phyloP scores from a whole-genome alignment of 257 asterid genomes.

The Schizonepeta tenuifolia region DNA sequence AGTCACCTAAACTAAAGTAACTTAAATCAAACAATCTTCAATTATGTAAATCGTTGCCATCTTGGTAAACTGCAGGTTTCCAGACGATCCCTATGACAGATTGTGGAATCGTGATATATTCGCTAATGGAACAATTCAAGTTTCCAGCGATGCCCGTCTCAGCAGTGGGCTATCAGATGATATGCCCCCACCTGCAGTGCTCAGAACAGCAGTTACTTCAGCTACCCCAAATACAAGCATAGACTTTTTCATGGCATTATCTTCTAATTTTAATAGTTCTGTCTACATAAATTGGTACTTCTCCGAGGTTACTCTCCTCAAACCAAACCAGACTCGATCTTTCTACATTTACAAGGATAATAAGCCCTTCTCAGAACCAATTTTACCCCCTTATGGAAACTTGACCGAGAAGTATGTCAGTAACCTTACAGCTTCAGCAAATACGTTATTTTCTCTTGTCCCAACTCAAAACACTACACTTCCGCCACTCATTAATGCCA shows the following conservation, averaged over 20 bases:
- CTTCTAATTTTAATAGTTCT: constrained; percentile 17
- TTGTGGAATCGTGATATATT: constrained; percentile 43
- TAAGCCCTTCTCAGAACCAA: constrained; percentile 20
- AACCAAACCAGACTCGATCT: constrained; percentile 45
- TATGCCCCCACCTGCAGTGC: constrained; percentile 50
- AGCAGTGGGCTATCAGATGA: constrained; percentile 26
- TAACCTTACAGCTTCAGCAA: constrained; percentile 34
- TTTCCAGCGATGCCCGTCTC: constrained; percentile 23
- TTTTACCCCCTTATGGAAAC: constrained; percentile 49
- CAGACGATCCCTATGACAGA: constrained; percentile 56
- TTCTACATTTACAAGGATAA: constrained; percentile 38
- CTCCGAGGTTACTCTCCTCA: constrained; percentile 52
- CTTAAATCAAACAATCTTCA: neutral
- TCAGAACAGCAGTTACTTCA: constrained; percentile 46
- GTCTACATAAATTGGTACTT: constrained; percentile 52
- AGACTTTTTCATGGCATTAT: constrained; percentile 30
- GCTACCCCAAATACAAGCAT: constrained; percentile 11
- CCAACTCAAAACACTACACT: constrained; percentile 51
- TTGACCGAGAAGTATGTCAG: neutral
- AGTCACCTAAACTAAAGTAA: neutral
- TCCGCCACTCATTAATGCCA: constrained; percentile 67
- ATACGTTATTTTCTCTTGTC: constrained; percentile 43
- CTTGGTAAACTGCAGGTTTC: constrained; percentile 30
- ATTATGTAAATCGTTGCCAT: neutral
- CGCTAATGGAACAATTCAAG: neutral